Conservation (phyloP, 805 yeast species). For the Teunomyces aglyptinius region DNA sequence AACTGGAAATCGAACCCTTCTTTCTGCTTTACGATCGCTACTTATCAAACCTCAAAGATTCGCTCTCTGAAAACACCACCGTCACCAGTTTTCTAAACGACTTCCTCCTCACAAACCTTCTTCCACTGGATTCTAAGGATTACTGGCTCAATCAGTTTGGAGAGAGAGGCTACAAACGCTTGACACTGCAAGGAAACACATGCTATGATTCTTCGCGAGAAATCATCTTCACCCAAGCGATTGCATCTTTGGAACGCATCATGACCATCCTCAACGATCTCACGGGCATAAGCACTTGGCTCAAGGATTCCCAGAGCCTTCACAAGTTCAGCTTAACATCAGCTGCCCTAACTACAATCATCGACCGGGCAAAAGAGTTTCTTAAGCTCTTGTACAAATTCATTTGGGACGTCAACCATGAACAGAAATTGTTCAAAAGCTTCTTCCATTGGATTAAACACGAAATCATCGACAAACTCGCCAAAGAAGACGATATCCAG, state of each 20-base stretch:
- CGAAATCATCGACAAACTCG: constrained; percentile 33
- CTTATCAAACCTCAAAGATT: constrained; percentile 31
- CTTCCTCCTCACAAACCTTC: constrained; percentile 52
- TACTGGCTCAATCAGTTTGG: constrained; percentile 68
- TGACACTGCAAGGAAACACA: constrained; percentile 50
- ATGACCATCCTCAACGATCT: constrained; percentile 46
- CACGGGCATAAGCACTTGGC: constrained; percentile 41
- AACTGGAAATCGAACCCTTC: constrained; percentile 24
- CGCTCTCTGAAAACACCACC: constrained; percentile 14
- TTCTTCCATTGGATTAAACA: constrained; percentile 45
- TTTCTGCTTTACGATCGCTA: constrained; percentile 29
- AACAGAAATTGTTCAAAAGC: constrained; percentile 44
- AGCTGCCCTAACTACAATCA: constrained; percentile 5
- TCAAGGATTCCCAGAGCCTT: constrained; percentile 14
- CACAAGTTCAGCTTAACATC: constrained; percentile 11
- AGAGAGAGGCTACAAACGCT: constrained; percentile 59
- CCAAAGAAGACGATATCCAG: constrained; percentile 34
- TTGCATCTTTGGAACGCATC: constrained; percentile 57
- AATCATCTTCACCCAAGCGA: constrained; percentile 45
- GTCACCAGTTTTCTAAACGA: constrained; percentile 36
- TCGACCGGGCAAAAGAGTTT: constrained; percentile 18
- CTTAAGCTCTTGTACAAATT: constrained; percentile 34
- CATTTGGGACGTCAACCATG: constrained; percentile 45
- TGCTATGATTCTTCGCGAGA: constrained; percentile 52
- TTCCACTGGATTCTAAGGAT: constrained; percentile 48